Evolutionary conservation across 2,329 filamentous ascomycete species (phyloP).

Genomic region (Thyridium curvatum): DNA sequence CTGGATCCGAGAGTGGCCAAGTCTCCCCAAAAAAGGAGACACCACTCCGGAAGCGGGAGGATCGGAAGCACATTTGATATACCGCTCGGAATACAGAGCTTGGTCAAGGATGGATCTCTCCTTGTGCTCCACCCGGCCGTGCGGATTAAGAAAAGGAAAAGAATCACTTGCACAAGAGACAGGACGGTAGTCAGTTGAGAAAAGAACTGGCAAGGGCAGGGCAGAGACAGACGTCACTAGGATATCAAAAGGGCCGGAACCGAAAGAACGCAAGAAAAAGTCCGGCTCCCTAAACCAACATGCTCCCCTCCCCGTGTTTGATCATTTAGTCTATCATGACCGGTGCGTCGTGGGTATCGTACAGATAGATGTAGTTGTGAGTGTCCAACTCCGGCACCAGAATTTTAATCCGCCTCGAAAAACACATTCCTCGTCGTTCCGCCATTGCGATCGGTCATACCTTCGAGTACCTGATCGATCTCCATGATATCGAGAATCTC

Average conservation of each 20-base stretch:
- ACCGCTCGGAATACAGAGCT: conserved; percentile 73
- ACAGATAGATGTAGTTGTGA: conserved; percentile 18
- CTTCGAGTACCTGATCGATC: conserved; percentile 54
- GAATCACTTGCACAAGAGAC: conserved; percentile 2
- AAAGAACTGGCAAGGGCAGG: too few species aligned
- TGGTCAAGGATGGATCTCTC: conserved; percentile 65
- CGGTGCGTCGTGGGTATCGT: conserved; percentile 30
- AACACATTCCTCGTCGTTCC: conserved; percentile 46
- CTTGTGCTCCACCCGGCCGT: conserved; percentile 72
- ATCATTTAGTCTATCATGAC: conserved; percentile 9
- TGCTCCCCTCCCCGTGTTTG: background rate
- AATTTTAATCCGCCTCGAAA: conserved; percentile 35
- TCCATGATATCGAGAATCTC: conserved; percentile 62
- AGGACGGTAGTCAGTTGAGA: background rate
- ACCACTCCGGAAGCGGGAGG: background rate
- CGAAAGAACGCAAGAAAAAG: too few species aligned
- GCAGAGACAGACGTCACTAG: too few species aligned
- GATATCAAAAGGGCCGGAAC: too few species aligned
- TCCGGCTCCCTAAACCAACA: too few species aligned
- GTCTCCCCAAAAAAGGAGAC: too few species aligned
- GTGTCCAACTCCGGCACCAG: too few species aligned
- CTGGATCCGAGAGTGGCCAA: too few species aligned
- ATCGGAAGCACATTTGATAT: conserved; percentile 36
- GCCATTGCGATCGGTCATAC: conserved; percentile 43
- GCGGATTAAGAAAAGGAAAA: conserved; percentile 36